phyloP scores from a whole-genome alignment of 768 basidiomycete genomes.

The Hirschioporus abietinus region DNA sequence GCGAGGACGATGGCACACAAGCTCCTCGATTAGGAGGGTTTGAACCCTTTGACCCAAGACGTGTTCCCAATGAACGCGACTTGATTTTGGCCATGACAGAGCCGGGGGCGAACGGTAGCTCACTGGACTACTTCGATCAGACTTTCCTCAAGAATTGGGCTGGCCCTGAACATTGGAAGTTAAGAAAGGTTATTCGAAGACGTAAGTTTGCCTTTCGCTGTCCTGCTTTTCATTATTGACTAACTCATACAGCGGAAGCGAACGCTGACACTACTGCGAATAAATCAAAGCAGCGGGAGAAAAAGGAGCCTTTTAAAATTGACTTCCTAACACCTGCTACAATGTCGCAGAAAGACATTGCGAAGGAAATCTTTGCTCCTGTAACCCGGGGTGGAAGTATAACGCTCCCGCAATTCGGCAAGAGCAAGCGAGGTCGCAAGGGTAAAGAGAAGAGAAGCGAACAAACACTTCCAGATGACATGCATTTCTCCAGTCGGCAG shows the following conservation, averaged over 20 bases:
- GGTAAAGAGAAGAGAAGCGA: conserved; percentile 63
- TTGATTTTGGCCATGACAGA: conserved; percentile 84
- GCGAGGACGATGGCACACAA: conserved; percentile 29
- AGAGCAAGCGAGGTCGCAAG: conserved; percentile 46
- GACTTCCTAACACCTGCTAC: conserved; percentile 65
- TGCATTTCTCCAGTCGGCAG: conserved; percentile 92
- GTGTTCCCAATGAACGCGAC: conserved; percentile 70
- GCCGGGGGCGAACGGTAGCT: conserved; percentile 42
- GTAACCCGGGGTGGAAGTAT: conserved; percentile 66
- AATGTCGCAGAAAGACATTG: conserved; percentile 53
- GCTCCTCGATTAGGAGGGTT: conserved; percentile 38
- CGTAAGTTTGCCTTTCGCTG: conserved; percentile 38
- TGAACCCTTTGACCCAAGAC: conserved; percentile 82
- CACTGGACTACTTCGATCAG: conserved; percentile 89
- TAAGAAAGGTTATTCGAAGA: conserved; percentile 74
- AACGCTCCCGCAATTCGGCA: conserved; percentile 42
- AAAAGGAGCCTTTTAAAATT: conserved; percentile 79
- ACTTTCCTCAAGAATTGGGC: conserved; percentile 93
- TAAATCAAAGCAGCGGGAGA: conserved; percentile 42
- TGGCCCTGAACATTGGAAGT: conserved; percentile 97
- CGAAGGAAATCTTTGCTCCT: conserved; percentile 75
- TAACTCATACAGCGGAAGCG: conserved; percentile 35
- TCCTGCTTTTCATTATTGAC: not conserved
- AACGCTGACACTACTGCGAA: conserved; percentile 44
- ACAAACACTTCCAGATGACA: conserved; percentile 88